Base-by-base conservation (phyloP, 1,284 basidiomycete genomes). In the Sanghuangporus sanghuang region DNA sequence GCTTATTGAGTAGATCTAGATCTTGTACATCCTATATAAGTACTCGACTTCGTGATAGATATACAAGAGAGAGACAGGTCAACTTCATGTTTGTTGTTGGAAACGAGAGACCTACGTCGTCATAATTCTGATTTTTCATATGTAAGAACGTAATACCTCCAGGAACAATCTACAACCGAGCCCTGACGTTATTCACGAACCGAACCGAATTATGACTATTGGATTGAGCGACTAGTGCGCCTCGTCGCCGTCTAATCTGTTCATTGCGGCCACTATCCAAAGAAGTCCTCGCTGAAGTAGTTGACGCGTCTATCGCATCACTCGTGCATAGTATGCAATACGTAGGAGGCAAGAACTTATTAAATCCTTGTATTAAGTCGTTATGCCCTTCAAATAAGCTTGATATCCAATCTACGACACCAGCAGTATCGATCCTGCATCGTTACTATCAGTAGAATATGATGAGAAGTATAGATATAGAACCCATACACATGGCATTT, bases 141-240 rank as follows among this genome's bases (percentile, higher is more conserved):
- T 2, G 5, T 98, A 98, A 39, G 93, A 92, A 80, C 99, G 96
- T 68, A 99, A 78, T 62, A 99, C 96, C 79, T 99, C 96, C 70
- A 99, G 80, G 77, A 99, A 99, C 72, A 95, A 90, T 78, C 98
- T 98, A 82, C 99, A 99, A 99, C 57, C 95, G 87, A 53, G 89
- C 88, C 80, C 99, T 99, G 81, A 99, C 98, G 81, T 96, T 96
- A 83, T 98, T 98, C 70, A 99, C 88, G 74, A 96, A 99, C 71
- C 94, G 90, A 69, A 99, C 98, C 23, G 97, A 96, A 73, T 96
- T 95, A 75, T 97, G 96, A 81, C 98, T 98, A 74, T 98, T 95
- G 71, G 72, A 64, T 32, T 3, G 27, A 32, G 5, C 27, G 27
- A 5, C 27, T 70, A 71, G 66, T 4, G 66, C 64, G 69, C 68